These are phyloP conservation scores for Lindgomyces ingoldianus DNA, from an alignment of 495 filamentous ascomycete genomes.

Conservation along the genomic window DNA sequence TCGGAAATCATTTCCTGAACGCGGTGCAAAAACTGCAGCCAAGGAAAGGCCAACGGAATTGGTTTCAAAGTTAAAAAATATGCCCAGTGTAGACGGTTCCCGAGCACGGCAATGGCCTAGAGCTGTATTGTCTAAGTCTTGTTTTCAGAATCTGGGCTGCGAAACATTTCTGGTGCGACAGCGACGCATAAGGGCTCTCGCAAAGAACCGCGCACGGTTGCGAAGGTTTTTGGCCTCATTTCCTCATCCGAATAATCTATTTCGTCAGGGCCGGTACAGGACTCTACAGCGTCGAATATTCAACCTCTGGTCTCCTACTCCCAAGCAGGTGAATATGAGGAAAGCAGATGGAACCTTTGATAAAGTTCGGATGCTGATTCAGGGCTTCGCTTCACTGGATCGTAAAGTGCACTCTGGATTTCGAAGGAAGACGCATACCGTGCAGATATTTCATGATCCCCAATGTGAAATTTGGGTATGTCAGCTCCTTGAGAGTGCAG, in stretches of 20 bases:
- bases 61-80: no score
- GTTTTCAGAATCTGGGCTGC: no score
- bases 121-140: no score
- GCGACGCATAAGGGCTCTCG: conserved; percentile 2
- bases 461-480: background rate
- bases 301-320: background rate
- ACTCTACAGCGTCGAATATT: conserved; percentile 6
- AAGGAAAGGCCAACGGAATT: no score
- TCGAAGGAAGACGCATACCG: background rate
- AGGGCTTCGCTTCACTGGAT: conserved; percentile 18
- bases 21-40: no score
- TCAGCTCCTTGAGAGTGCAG: background rate
- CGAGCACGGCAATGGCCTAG: no score
- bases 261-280: conserved; percentile 5
- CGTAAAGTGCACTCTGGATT: background rate
- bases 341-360: background rate
- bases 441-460: conserved; percentile 10
- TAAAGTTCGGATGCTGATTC: background rate
- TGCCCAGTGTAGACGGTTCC: no score
- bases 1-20: no score
- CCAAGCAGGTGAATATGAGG: background rate
- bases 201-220: background rate
- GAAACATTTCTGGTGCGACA: background rate
- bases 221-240: background rate
- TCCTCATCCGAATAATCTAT: background rate